Percentiles rank a stretch among this genome's conserved stretches.
Evolutionary conservation across 495 filamentous ascomycete genomes (phyloP).

Genomic region (Xylaria telfairii): DNA sequence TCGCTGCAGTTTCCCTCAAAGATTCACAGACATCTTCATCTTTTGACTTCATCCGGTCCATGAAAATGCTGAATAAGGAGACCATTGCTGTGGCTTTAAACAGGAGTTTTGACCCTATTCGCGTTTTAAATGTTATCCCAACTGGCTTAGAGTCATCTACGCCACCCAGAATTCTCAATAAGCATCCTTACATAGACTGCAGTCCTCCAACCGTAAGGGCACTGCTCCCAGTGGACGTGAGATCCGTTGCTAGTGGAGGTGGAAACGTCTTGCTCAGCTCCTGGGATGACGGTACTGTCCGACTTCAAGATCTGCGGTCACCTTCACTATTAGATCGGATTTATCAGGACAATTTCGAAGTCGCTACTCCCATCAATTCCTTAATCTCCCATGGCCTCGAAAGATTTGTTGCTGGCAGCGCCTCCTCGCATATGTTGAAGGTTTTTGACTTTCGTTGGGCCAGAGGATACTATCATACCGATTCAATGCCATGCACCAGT

Average conservation of each 20-base stretch:
- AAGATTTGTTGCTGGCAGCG: conserved; percentile 50
- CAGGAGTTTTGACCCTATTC: conserved; percentile 43
- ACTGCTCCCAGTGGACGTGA: conserved; percentile 44
- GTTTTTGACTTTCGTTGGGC: conserved; percentile 57
- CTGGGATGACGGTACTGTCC: conserved; percentile 54
- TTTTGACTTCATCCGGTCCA: conserved; percentile 36
- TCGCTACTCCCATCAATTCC: conserved; percentile 44
- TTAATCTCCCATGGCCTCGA: conserved; percentile 51
- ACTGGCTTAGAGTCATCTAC: conserved; percentile 41
- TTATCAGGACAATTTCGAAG: conserved; percentile 54
- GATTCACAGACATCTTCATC: background rate
- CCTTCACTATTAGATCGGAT: conserved; percentile 43
- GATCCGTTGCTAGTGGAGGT: conserved; percentile 33
- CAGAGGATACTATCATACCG: conserved; percentile 51
- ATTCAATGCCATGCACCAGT: conserved; percentile 45
- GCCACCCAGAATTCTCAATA: conserved; percentile 25
- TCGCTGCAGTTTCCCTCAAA: conserved; percentile 26
- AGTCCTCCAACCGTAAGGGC: conserved; percentile 38
- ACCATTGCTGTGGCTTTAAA: conserved; percentile 46
- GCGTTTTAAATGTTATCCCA: conserved; percentile 46
- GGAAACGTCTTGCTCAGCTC: conserved; percentile 50
- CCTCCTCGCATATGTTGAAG: conserved; percentile 44
- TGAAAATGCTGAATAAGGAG: conserved; percentile 47
- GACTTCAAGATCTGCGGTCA: conserved; percentile 52
- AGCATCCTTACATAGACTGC: background rate